A percentile compares a stretch with the other conserved stretches of the same genome.
Evolutionary conservation across 2,329 filamentous ascomycete genomes (phyloP).

Genomic region (Sporothrix brunneoviolacea): DNA sequence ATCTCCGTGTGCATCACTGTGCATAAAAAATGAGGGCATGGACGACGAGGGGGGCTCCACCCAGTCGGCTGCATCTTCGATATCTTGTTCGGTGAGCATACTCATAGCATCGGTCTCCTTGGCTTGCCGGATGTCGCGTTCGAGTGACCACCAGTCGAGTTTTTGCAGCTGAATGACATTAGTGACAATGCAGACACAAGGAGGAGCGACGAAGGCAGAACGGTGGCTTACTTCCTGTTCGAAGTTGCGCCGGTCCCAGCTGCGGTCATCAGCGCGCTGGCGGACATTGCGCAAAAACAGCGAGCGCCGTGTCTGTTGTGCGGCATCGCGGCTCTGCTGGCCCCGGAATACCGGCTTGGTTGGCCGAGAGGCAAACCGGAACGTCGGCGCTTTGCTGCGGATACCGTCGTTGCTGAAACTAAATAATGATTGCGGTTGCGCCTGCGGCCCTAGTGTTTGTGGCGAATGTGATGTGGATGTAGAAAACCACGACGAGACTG

Average conservation of each 20-base stretch:
- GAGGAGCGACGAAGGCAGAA: neutral
- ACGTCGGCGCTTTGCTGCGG: slow-evolving; percentile 17
- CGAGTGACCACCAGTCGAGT: slow-evolving; percentile 36
- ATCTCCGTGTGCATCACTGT: slow-evolving; percentile 1
- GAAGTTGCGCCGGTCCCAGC: slow-evolving; percentile 54
- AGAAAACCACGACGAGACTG: neutral
- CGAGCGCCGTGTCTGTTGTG: slow-evolving; percentile 56
- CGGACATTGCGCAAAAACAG: slow-evolving; percentile 64
- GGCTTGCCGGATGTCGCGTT: slow-evolving; percentile 31
- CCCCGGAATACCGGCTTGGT: slow-evolving; percentile 55
- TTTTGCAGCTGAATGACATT: slow-evolving; percentile 22
- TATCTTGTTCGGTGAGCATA: slow-evolving; percentile 42
- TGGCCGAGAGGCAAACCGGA: slow-evolving; percentile 48
- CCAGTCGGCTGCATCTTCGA: slow-evolving; percentile 42
- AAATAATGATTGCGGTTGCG: neutral
- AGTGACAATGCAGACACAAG: neutral
- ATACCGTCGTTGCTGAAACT: neutral
- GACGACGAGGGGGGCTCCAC: slow-evolving; percentile 20
- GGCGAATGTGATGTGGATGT: neutral
- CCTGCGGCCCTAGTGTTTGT: too few species aligned
- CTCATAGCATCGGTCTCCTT: slow-evolving; percentile 34
- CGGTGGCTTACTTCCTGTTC: slow-evolving; percentile 47
- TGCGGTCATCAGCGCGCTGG: slow-evolving; percentile 51
- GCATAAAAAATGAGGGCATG: slow-evolving; percentile 9
- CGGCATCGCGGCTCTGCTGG: slow-evolving; percentile 53